These are phyloP conservation scores for Zangia roseola DNA, from an alignment of 768 basidiomycete genomes.

Conservation along the genomic window DNA sequence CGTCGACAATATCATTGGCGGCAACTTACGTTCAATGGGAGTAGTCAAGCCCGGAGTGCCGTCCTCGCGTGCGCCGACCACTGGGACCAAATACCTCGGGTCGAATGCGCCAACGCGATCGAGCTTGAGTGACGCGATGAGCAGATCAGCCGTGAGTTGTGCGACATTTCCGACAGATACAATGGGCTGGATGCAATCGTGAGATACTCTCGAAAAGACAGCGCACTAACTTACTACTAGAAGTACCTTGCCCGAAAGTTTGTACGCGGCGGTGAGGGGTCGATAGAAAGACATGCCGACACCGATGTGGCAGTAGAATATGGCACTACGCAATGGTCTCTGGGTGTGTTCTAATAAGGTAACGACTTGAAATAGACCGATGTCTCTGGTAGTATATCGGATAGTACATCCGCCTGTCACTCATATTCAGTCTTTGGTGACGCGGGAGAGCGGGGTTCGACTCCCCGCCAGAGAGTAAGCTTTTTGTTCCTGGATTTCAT, in stretches of 20 bases:
- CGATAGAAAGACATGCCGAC: slow-evolving; percentile 35
- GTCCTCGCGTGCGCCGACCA: slow-evolving; percentile 71
- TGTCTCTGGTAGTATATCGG: slow-evolving; percentile 50
- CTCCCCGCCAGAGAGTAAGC: slow-evolving; percentile 43
- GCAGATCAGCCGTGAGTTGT: slow-evolving; percentile 74
- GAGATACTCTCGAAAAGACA: background rate
- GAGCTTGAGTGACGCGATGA: slow-evolving; percentile 66
- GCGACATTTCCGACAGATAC: slow-evolving; percentile 80
- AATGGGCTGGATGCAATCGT: slow-evolving; percentile 47
- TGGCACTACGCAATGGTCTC: too few species aligned
- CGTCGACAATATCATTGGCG: background rate
- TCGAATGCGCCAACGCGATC: slow-evolving; percentile 63
- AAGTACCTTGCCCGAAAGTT: slow-evolving; percentile 29
- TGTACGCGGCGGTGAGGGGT: slow-evolving; percentile 22
- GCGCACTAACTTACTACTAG: slow-evolving; percentile 27
- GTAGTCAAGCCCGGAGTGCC: slow-evolving; percentile 62
- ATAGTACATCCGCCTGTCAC: slow-evolving; percentile 53
- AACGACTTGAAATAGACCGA: slow-evolving; percentile 52
- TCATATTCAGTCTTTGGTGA: slow-evolving; percentile 15
- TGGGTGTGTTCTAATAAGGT: too few species aligned
- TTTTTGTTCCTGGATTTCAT: background rate
- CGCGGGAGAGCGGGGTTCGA: slow-evolving; percentile 47
- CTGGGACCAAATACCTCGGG: slow-evolving; percentile 60
- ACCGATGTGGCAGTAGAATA: too few species aligned
- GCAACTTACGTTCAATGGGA: slow-evolving; percentile 66